Evolutionary conservation across 2,329 filamentous ascomycete species (phyloP), one percentile per base, ranked within the genome.

Genomic region (Myriosclerotinia scirpicola): DNA sequence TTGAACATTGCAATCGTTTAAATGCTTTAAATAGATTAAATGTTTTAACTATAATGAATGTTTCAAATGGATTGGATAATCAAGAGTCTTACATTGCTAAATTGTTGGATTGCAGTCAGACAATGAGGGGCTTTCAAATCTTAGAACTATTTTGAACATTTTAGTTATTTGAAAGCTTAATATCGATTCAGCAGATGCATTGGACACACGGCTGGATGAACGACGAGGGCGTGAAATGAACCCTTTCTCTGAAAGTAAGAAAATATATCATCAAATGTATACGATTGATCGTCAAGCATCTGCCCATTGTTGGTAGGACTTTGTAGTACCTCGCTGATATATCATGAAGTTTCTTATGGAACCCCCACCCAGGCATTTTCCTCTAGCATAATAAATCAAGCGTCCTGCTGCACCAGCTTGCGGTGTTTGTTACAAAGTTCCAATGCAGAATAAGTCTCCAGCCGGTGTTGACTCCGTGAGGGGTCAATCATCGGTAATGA

Each of bases 201-300:
- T 60, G 2, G 42, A 36, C 2, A 30, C 56, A 22, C 56, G 56
- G 22, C 56, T 48, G 12, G 56, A 11, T 22, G 42, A n/a, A n/a
- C n/a, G n/a, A 42, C 4, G 75, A 75, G 22, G 54, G 65, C 56
- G 66, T 67, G 54, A 65, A 60, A 1, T 15, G 64, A 34, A 69
- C 63, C 38, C 65, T 68, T 65, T 78, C n/a, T 81, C 42, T 73
- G 73, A 61, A 82, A 77, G 73, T 80, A 84, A 3, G 80, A 79
- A 30, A 80, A 75, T 46, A 83, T 76, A 8, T 77, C 77, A 5
- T 81, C 72, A 65, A 81, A 82, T 67, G 77, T 79, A 78, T 82
- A 85, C 5, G 75, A 72, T 1, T 78, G 65, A 64, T 83, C 81
- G 1, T 73, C 76, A 1, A 77, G 77, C 68, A 36, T 76, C 71